Conservation (phyloP, 2,329 filamentous ascomycete genomes). For the Ophiostoma piceae region DNA sequence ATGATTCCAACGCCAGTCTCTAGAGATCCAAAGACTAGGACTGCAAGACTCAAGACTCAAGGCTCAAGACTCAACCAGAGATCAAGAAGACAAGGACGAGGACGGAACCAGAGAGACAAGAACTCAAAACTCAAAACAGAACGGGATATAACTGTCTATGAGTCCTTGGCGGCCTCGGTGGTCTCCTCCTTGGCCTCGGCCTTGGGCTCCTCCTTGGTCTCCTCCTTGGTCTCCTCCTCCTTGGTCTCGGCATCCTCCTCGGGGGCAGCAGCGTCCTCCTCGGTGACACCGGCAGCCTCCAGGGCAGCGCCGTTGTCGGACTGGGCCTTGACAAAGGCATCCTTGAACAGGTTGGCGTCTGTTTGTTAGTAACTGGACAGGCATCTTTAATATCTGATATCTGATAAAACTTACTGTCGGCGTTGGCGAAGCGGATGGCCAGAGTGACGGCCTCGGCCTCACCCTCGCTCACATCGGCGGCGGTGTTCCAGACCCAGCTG, state of each 20-base stretch:
- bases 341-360: slow-evolving; percentile 98
- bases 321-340: slow-evolving; percentile 93
- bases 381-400: too few species aligned
- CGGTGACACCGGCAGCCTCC: slow-evolving; percentile 35
- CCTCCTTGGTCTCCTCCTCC: slow-evolving; percentile 31
- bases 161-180: slow-evolving; percentile 17
- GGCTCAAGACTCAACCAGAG: too few species aligned
- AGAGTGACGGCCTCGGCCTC: slow-evolving; percentile 94
- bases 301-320: slow-evolving; percentile 91
- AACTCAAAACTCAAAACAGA: slow-evolving; percentile 3
- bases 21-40: background rate
- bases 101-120: background rate
- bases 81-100: too few species aligned
- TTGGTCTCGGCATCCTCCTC: slow-evolving; percentile 32
- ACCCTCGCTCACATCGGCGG: slow-evolving; percentile 95
- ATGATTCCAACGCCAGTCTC: background rate
- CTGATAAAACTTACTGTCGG: slow-evolving; percentile 67
- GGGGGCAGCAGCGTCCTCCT: slow-evolving; percentile 22
- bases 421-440: slow-evolving; percentile 95
- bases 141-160: slow-evolving; percentile 15
- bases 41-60: background rate
- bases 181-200: slow-evolving; percentile 28
- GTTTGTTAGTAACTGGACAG: background rate
- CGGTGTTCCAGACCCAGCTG: slow-evolving; percentile 98
- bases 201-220: slow-evolving; percentile 30